Percentiles rank a stretch among this genome's conserved stretches.
These are phyloP conservation scores for Malus hybrid DNA, from an alignment of 331 rosid species.

Conservation along the genomic window DNA sequence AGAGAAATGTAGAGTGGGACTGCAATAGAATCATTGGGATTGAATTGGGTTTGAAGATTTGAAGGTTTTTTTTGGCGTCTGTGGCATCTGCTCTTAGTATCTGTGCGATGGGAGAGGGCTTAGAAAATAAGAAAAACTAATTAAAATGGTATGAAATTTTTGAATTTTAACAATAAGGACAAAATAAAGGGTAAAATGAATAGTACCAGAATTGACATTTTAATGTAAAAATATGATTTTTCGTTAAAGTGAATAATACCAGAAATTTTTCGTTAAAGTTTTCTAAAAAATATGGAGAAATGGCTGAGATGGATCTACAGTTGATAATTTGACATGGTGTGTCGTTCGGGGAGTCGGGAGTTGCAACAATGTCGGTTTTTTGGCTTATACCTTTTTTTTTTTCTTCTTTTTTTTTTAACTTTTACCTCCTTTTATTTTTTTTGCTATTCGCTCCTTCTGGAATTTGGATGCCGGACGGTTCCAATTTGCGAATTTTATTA, in stretches of 20 bases:
- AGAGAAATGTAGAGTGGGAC: constrained; percentile 86
- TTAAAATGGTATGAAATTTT: fast-evolving
- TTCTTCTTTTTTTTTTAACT: background rate
- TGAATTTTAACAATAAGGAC: fast-evolving
- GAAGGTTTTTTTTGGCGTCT: background rate
- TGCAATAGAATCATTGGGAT: constrained; percentile 71
- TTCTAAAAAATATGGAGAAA: background rate
- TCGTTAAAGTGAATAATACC: too few species aligned
- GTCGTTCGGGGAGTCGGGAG: background rate
- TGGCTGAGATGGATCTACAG: background rate
- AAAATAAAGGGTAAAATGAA: too few species aligned
- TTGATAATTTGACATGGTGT: background rate
- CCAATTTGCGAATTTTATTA: background rate
- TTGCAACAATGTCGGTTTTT: background rate
- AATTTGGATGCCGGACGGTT: background rate
- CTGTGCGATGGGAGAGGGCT: background rate
- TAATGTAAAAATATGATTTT: too few species aligned
- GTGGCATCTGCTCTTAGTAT: background rate
- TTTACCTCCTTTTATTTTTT: background rate
- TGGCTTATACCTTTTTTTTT: background rate
- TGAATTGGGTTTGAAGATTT: background rate
- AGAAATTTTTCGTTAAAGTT: fast-evolving
- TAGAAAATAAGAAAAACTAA: too few species aligned
- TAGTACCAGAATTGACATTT: too few species aligned
- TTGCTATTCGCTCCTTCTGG: background rate